phyloP scores from a whole-genome alignment of 305 asterid species.

The Fraxinus sp. region DNA sequence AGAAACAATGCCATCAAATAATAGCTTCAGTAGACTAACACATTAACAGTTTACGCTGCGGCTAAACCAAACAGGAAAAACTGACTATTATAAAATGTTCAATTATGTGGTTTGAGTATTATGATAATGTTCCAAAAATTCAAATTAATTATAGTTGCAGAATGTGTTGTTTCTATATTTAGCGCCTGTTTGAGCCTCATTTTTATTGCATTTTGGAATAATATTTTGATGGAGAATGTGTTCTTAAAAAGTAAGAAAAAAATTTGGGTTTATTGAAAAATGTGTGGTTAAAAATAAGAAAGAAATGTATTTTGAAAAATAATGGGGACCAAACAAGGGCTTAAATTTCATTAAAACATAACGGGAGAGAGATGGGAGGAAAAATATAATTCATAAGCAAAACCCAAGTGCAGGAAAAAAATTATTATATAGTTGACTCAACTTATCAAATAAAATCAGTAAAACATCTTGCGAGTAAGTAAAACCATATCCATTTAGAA shows the following conservation, averaged over 20 bases:
- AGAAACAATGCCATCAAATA: slow-evolving; percentile 6
- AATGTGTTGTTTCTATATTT: not conserved
- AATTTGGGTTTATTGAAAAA: not conserved
- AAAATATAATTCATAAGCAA: not conserved
- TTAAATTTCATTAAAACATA: not conserved
- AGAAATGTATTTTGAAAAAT: not conserved
- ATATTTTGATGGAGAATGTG: not conserved
- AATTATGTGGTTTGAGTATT: not conserved
- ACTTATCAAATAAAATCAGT: not conserved
- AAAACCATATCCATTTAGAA: not conserved
- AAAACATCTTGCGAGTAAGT: not conserved
- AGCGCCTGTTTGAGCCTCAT: not conserved
- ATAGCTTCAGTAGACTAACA: not conserved
- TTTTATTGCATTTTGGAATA: not conserved
- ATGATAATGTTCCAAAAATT: not conserved
- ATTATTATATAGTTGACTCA: not conserved
- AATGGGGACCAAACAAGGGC: not conserved
- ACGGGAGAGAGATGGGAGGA: not conserved
- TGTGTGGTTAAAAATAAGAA: not conserved
- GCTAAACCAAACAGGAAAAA: not conserved
- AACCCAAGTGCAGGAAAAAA: not conserved
- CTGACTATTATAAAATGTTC: not conserved
- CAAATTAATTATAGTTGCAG: not conserved
- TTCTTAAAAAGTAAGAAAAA: not conserved
- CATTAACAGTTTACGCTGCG: not conserved